Conservation (phyloP, 495 filamentous ascomycete genomes). For the Lasiosphaeria ovina region DNA sequence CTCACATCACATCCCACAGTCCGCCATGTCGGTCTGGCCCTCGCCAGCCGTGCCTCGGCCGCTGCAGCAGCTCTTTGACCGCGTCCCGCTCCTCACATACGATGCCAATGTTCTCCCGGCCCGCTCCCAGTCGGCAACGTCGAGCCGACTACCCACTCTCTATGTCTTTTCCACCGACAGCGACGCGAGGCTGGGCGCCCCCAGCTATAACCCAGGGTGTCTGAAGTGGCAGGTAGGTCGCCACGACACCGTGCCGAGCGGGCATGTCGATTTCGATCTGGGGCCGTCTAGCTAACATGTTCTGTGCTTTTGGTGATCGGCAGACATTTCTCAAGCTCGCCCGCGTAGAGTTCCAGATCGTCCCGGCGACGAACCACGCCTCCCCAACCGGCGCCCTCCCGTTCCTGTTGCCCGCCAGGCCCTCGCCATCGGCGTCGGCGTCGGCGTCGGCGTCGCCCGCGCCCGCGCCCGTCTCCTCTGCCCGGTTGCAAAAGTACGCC, state of each 20-base stretch:
- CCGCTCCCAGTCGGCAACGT: constrained; percentile 48
- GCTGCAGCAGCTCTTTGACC: constrained; percentile 78
- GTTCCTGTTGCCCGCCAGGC: constrained; percentile 67
- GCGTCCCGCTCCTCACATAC: constrained; percentile 75
- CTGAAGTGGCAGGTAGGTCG: constrained; percentile 89
- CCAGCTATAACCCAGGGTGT: constrained; percentile 90
- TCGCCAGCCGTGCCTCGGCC: constrained; percentile 68
- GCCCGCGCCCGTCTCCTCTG: constrained; percentile 35
- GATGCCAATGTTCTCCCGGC: constrained; percentile 74
- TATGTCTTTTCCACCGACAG: constrained; percentile 73
- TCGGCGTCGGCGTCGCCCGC: too few relatives aligned
- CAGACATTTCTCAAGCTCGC: constrained; percentile 84
- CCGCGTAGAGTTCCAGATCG: constrained; percentile 63
- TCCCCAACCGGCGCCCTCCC: constrained; percentile 84
- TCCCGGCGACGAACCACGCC: constrained; percentile 86
- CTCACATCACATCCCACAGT: too few relatives aligned
- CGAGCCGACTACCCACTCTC: constrained; percentile 58
- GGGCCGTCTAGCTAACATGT: neutral
- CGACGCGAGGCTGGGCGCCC: constrained; percentile 60
- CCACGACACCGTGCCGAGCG: neutral
- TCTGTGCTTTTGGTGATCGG: neutral
- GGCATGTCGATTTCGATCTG: neutral
- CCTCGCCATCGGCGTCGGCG: constrained; percentile 8
- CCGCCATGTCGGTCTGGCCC: constrained; percentile 7
- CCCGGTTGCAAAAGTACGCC: constrained; percentile 69